A percentile compares a stretch with the other conserved stretches of the same genome.
Evolutionary conservation across 345 rosid genomes (phyloP).

Genomic region (Orychophragmus violaceus): DNA sequence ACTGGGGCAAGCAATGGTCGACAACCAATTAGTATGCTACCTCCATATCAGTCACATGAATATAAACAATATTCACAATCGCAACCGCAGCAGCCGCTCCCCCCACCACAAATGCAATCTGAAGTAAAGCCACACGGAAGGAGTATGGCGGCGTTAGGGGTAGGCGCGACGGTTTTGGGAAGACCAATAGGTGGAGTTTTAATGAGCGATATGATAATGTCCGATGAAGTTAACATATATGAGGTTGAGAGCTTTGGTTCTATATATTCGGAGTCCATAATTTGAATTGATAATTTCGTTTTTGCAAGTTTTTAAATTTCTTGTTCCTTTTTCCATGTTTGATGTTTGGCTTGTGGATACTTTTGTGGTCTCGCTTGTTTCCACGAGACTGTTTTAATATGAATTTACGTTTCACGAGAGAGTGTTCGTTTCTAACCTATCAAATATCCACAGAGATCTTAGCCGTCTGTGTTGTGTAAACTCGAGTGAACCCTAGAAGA

Average conservation of each 20-base stretch:
- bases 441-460: too few relatives aligned
- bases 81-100: not conserved
- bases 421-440: too few relatives aligned
- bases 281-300: not conserved
- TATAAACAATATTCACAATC: not conserved
- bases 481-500: too few relatives aligned
- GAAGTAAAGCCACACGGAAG: not conserved
- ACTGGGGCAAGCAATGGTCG: not conserved
- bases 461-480: too few relatives aligned
- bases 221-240: not conserved
- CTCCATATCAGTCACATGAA: not conserved
- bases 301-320: not conserved
- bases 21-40: not conserved
- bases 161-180: not conserved
- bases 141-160: not conserved
- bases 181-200: not conserved
- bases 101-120: not conserved
- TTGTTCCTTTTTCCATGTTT: too few relatives aligned
- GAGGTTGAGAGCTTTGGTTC: not conserved
- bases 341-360: too few relatives aligned
- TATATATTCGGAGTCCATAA: not conserved
- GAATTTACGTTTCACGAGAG: too few relatives aligned
- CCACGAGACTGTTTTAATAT: too few relatives aligned
- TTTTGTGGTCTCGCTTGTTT: too few relatives aligned
- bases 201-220: not conserved